Conservation (phyloP, 2,329 filamentous ascomycete species). For the Apiospora saccharicola region DNA sequence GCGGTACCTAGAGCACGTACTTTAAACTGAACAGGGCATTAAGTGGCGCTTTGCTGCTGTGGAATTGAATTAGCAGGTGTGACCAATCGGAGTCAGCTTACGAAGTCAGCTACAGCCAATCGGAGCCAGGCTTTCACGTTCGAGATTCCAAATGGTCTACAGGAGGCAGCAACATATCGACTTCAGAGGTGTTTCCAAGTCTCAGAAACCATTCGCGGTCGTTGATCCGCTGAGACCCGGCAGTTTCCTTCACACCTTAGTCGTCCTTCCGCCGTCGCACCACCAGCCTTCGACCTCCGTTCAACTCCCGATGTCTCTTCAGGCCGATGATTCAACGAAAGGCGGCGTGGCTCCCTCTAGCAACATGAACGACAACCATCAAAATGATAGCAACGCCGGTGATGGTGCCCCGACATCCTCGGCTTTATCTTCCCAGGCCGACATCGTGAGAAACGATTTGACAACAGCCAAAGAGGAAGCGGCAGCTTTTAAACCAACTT, state of each 20-base stretch:
- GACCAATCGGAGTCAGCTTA: conserved; percentile 7
- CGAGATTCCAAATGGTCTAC: conserved; percentile 2
- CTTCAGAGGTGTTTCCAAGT: not conserved
- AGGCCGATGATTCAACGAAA: not conserved
- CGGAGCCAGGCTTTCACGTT: not conserved
- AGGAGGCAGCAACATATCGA: conserved; percentile 1
- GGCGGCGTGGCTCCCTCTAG: not conserved
- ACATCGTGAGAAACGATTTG: not conserved
- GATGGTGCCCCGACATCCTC: not conserved
- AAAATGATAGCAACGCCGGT: not conserved
- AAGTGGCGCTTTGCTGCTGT: not conserved
- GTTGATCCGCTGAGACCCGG: not conserved
- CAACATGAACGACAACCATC: not conserved
- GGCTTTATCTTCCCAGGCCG: not conserved
- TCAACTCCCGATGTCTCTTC: not conserved
- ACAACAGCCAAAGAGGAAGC: not conserved
- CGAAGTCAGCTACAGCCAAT: not conserved
- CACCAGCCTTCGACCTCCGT: not conserved
- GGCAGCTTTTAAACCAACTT: not conserved
- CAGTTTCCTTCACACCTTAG: not conserved
- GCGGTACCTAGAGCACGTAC: not conserved
- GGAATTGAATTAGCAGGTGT: not conserved
- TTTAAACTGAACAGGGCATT: not conserved
- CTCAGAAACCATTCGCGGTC: not conserved
- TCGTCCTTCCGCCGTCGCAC: not conserved